Evolutionary conservation across 1,284 basidiomycete species (phyloP), one percentile per base, ranked within the genome.

Genomic region (Calocybe gambosa): DNA sequence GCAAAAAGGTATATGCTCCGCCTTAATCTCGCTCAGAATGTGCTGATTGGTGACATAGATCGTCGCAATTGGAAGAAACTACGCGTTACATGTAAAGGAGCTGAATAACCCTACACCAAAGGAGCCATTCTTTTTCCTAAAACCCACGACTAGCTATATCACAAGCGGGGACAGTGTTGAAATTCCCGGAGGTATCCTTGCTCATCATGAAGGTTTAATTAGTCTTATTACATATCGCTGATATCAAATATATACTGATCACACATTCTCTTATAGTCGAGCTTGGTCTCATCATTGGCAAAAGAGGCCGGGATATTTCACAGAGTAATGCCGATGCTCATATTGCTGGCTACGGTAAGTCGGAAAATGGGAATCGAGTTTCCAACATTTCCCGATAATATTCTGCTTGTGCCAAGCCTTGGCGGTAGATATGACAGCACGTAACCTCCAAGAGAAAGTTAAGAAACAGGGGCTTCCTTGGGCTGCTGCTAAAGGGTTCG

Each of bases 51-150:
- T 26, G 37, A 10, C 31, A 36, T 49, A 91, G 85, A 93, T 94
- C 57, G 83, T 95, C 31, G 93, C 91, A 39, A 94, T 94, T 52
- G 92, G 92, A 39, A 76, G 89, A 50, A 89, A 89, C 66, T 90
- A 88, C 60, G 76, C 73, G 13, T 90, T 90, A 42, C 93, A 96
- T 60, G 86, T 87, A 62, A 93, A 91, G 66, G 94, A 98, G 65
- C 79, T 98, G 41, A 86, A 85, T 61, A 97, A 97, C 63, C 75
- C 88, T 5, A 73, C 87, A 2, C 94, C 95, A 1, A 91, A 85
- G 60, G 93, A 97, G 63, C 95, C 95, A 0, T 97, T 99, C 77
- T 96, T 98, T 78, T 99, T 98, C 75, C 71, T 98, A 34, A 99
- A 99, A 69, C 95, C 95, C 3, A 97, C 95, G 1, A 82, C 86